phyloP scores from a whole-genome alignment of 176 grass and related monocot genomes.

The Oryza punctata region DNA sequence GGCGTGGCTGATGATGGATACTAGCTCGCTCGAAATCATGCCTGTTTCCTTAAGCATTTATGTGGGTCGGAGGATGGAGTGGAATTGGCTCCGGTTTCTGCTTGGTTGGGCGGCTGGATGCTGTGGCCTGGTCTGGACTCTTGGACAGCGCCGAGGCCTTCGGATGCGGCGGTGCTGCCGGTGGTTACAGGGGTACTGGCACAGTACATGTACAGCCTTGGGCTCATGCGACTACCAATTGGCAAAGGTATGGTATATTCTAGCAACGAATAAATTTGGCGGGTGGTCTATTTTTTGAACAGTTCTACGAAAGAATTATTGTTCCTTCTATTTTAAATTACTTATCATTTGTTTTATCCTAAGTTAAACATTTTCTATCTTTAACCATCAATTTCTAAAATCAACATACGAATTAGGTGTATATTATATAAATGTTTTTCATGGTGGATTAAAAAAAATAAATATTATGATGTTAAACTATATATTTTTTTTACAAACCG shows the following conservation, averaged over 20 bases:
- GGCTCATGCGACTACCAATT: neutral
- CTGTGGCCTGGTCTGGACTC: neutral
- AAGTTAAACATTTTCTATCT: no score
- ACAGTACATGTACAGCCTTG: neutral
- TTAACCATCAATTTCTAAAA: no score
- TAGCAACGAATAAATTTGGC: neutral
- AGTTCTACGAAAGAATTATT: neutral
- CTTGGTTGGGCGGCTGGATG: neutral
- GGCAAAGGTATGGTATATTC: neutral
- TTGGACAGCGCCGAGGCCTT: neutral
- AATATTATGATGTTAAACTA: no score
- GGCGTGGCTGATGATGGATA: neutral
- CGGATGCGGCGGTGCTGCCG: neutral
- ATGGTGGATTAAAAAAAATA: no score
- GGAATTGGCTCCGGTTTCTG: neutral
- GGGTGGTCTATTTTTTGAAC: neutral
- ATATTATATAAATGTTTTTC: no score
- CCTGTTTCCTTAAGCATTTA: neutral
- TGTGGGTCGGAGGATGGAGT: neutral
- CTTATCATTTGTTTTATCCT: no score
- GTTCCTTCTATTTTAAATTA: no score
- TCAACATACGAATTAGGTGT: no score
- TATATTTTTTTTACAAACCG: no score
- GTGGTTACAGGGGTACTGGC: neutral
- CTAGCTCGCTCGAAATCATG: conserved; percentile 6